Base-by-base conservation (phyloP, 169 alveolate genomes). In the Cryptosporidium bovis region DNA sequence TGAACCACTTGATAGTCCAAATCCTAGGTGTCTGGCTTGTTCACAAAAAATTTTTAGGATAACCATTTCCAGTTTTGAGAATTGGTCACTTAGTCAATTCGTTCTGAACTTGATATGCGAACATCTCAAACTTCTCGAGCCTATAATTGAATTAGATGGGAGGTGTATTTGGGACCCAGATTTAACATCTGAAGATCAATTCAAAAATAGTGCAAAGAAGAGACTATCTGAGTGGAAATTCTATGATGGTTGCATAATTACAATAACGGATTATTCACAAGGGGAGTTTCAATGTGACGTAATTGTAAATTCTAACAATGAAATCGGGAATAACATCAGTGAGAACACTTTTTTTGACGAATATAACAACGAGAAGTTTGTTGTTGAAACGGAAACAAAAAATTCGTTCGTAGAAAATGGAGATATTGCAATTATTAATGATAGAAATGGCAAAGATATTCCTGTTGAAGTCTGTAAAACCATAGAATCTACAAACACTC, bases 11-110 rank as follows among this genome's bases (percentile, higher is more conserved):
- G 93, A 91, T 50, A 44, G 53, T 0, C 82, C 89, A 2, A 84
- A 84, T 51, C 90, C 93, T 12, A 91, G 51, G 29, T 91, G 93
- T 31, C 68, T 83, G 27, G 65, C 83, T 82, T 91, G 93, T 51
- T 91, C 91, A 40, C 93, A 91, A 68, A 83, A 83, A 44, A 56
- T 67, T 15, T 56, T 91, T 83, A 64, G 64, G 58, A 62, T 91
- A 31, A 87, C 82, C 50, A 83, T 91, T 51, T 71, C 60, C 44
- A 84, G 66, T 67, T 84, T 91, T 20, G 82, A 64, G 20, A 82
- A 82, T 2, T 87, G 91, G 83, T 82, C 71, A 13, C 83, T 91
- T 53, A 56, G 44, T 51, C 84, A 82, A 53, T 91, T 91, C 77
- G 92, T 91, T 29, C 55, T 82, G 36, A 77, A 77, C 50, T 48